Evolutionary conservation across 2,329 filamentous ascomycete species (phyloP).

Genomic region (Talaromyces piceae): DNA sequence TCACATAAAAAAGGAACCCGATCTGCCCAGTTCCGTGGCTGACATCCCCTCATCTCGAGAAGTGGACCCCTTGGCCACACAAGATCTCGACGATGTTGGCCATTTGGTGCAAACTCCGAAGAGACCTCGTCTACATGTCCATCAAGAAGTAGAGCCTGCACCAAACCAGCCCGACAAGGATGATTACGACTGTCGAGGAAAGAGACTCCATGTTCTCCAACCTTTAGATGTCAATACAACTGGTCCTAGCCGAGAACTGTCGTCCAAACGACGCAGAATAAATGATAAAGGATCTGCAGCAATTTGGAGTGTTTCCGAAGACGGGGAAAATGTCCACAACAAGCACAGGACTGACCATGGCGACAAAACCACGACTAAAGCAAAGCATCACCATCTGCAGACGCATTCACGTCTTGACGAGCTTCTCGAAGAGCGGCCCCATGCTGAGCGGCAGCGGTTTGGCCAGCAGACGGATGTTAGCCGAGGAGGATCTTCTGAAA

Average conservation of each 20-base stretch:
- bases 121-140: conserved; percentile 18
- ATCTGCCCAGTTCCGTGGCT: conserved; percentile 26
- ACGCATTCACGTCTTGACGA: conserved; percentile 22
- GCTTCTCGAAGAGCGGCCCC: conserved; percentile 25
- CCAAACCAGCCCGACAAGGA: not conserved
- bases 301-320: conserved; percentile 44
- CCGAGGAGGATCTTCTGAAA: not conserved
- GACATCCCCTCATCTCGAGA: conserved; percentile 9
- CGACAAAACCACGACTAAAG: conserved; percentile 1
- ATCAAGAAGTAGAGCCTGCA: not conserved
- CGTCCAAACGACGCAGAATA: conserved; percentile 32
- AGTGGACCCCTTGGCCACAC: conserved; percentile 44
- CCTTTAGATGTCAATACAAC: conserved; percentile 23
- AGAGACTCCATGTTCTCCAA: conserved; percentile 16
- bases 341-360: not conserved
- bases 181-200: conserved; percentile 2
- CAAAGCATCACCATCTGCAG: not conserved
- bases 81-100: conserved; percentile 52
- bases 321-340: conserved; percentile 33
- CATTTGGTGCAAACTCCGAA: conserved; percentile 36
- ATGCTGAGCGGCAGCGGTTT: conserved; percentile 17
- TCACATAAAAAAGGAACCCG: conserved; percentile 29
- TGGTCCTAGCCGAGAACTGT: conserved; percentile 8
- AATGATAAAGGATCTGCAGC: conserved; percentile 22
- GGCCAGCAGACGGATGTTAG: no score